These are phyloP conservation scores for Aquilaria yunnanensis DNA, from an alignment of 345 rosid genomes.

Conservation along the genomic window DNA sequence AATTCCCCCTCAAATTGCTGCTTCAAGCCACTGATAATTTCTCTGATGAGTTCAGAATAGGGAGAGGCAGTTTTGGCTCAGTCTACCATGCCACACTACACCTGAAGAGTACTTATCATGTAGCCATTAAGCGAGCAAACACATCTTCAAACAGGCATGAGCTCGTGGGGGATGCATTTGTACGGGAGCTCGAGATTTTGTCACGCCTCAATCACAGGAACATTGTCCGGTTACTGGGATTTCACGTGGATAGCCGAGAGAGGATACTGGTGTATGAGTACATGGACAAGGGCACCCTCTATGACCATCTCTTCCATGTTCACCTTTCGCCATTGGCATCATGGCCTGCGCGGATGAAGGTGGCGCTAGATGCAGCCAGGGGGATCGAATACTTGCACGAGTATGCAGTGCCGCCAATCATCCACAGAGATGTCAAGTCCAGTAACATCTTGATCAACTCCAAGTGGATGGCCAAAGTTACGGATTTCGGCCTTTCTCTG, in stretches of 20 bases:
- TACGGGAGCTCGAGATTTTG: conserved; percentile 19
- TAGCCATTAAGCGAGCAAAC: too few relatives aligned
- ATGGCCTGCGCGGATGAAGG: conserved; percentile 34
- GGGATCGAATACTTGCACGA: conserved; percentile 52
- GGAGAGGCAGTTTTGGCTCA: too few relatives aligned
- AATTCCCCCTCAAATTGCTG: too few relatives aligned
- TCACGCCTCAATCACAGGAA: conserved; percentile 58
- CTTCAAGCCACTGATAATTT: too few relatives aligned
- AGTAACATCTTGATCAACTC: conserved; percentile 53
- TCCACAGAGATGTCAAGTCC: conserved; percentile 50
- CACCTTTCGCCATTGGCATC: conserved; percentile 14
- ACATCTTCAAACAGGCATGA: too few relatives aligned
- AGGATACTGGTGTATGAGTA: conserved; percentile 56
- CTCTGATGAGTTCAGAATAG: too few relatives aligned
- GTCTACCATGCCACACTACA: too few relatives aligned
- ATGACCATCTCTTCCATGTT: conserved; percentile 32
- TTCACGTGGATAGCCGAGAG: conserved; percentile 37
- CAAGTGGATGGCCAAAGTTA: conserved; percentile 41
- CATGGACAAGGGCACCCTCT: conserved; percentile 43
- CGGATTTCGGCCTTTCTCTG: conserved; percentile 55
- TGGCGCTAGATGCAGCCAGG: conserved; percentile 48
- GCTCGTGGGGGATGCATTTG: too few relatives aligned
- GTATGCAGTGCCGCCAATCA: conserved; percentile 48
- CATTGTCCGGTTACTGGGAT: conserved; percentile 29
- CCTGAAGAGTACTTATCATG: too few relatives aligned